Evolutionary conservation across 192 early-diverging fungal genomes (phyloP).

Genomic region (Mortierella claussenii): DNA sequence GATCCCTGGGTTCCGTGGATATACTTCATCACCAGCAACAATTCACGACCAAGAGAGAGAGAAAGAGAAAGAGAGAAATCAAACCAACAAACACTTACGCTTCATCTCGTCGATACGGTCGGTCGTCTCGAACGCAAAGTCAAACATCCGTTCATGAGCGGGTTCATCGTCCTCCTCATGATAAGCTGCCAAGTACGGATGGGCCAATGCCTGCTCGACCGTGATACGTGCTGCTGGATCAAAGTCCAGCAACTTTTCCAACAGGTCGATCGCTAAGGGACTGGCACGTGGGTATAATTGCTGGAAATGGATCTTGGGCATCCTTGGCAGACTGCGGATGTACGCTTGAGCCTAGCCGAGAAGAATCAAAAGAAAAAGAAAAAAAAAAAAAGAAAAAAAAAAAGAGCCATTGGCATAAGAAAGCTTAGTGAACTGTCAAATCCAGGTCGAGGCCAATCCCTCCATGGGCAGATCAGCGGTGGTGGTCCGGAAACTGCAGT

Average conservation of each 20-base stretch:
- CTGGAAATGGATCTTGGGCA: constrained; percentile 88
- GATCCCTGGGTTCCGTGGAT: no score
- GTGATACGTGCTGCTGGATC: constrained; percentile 93
- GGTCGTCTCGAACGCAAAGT: constrained; percentile 85
- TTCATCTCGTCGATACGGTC: constrained; percentile 85
- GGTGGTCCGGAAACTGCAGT: no score
- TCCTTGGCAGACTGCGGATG: constrained; percentile 88
- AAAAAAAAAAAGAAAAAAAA: no score
- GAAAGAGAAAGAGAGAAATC: constrained; percentile 1
- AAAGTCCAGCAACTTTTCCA: constrained; percentile 91
- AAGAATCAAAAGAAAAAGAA: not conserved
- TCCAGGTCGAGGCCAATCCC: no score
- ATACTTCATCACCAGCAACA: no score
- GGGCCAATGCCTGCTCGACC: constrained; percentile 92
- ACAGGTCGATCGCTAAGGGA: constrained; percentile 83
- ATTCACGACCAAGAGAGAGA: constrained; percentile 22
- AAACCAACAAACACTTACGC: constrained; percentile 60
- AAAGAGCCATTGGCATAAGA: no score
- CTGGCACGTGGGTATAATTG: constrained; percentile 89
- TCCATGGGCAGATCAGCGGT: no score
- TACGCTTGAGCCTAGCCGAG: constrained; percentile 88
- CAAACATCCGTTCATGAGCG: constrained; percentile 71
- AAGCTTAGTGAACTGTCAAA: no score
- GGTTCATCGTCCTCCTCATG: constrained; percentile 94
- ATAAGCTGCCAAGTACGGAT: constrained; percentile 93